Conservation (phyloP, 2,329 filamentous ascomycete species). For the Fusarium lateritium region DNA sequence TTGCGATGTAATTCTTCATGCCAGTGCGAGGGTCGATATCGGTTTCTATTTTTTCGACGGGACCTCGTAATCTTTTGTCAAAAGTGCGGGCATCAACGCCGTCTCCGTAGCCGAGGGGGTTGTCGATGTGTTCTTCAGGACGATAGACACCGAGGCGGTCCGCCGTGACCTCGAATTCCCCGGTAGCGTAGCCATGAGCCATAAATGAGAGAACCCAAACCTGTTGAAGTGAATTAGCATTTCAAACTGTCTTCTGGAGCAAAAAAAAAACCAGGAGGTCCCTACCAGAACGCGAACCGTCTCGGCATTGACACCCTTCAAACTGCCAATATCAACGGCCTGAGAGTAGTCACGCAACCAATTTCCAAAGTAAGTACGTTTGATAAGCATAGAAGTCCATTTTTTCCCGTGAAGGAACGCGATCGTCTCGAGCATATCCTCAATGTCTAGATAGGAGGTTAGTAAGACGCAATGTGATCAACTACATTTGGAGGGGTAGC, state of each 20-base stretch:
- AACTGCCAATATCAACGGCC: conserved; percentile 83
- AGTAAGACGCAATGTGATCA: conserved; percentile 28
- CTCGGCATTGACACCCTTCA: conserved; percentile 83
- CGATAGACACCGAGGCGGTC: conserved; percentile 86
- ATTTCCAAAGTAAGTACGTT: conserved; percentile 87
- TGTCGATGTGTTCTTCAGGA: conserved; percentile 82
- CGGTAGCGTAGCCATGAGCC: conserved; percentile 87
- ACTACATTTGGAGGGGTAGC: conserved; percentile 33
- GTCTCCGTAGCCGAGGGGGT: conserved; percentile 89
- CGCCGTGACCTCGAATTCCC: conserved; percentile 86
- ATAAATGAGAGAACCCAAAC: conserved; percentile 87
- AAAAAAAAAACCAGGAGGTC: not conserved
- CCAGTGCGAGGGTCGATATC: conserved; percentile 82
- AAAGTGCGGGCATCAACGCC: conserved; percentile 86
- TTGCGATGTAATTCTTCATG: conserved; percentile 99
- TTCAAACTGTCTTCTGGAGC: not conserved
- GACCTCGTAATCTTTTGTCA: conserved; percentile 85
- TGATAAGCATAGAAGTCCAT: conserved; percentile 85
- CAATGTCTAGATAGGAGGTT: conserved; percentile 70
- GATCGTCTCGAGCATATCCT: conserved; percentile 84
- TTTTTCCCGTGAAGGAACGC: conserved; percentile 86
- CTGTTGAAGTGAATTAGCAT: conserved; percentile 49
- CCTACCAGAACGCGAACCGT: conserved; percentile 80
- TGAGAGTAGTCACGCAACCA: conserved; percentile 91
- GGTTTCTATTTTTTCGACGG: conserved; percentile 79